Evolutionary conservation across 163 green algal genomes (phyloP).

Genomic region (Chlamydomonas reinhardtii): DNA sequence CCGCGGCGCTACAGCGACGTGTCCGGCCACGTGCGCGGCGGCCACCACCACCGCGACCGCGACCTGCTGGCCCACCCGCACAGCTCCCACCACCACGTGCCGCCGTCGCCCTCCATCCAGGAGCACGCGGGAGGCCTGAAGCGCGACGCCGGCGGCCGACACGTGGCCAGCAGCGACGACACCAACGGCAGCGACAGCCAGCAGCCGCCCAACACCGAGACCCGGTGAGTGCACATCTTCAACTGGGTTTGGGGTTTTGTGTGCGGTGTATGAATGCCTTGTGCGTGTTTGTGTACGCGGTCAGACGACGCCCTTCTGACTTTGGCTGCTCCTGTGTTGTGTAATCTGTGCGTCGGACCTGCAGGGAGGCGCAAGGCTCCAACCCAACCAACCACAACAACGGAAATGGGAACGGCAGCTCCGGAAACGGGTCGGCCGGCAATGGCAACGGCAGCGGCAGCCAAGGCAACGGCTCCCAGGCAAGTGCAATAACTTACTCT

Average conservation of each 20-base stretch:
- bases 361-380: slow-evolving; percentile 46
- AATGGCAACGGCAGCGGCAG: slow-evolving; percentile 45
- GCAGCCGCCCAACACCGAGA: background rate
- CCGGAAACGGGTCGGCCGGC: slow-evolving; percentile 33
- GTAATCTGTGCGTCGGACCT: too few relatives aligned
- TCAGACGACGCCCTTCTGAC: too few relatives aligned
- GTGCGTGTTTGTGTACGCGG: too few relatives aligned
- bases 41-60: slow-evolving; percentile 8
- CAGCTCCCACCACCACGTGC: background rate
- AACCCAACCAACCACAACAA: slow-evolving; percentile 48
- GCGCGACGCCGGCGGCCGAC: background rate
- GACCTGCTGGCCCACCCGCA: background rate
- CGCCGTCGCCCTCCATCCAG: slow-evolving; percentile 21
- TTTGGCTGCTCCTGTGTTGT: too few relatives aligned
- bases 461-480: slow-evolving; percentile 41
- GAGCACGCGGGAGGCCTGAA: slow-evolving; percentile 18
- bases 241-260: too few relatives aligned
- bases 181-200: slow-evolving; percentile 48
- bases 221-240: background rate
- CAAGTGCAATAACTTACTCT: background rate
- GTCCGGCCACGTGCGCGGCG: background rate
- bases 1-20: slow-evolving; percentile 30
- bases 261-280: too few relatives aligned
- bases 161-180: slow-evolving; percentile 26
- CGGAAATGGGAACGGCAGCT: slow-evolving; percentile 43